A percentile compares a stretch with the other conserved stretches of the same genome.
Evolutionary conservation across 306 rosid genomes (phyloP).

Genomic region (Carpinus fangiana): DNA sequence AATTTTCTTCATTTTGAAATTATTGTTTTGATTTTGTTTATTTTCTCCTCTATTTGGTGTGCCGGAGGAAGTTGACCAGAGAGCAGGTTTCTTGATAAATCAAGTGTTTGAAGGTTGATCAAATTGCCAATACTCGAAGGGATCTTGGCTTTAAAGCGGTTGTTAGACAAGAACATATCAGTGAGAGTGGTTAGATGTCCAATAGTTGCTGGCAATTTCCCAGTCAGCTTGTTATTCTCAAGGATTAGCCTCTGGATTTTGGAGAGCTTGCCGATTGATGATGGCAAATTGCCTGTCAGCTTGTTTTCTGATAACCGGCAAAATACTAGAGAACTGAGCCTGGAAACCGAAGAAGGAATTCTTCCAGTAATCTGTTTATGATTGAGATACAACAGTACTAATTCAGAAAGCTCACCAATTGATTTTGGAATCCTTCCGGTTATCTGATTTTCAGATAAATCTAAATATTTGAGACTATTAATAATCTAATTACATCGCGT

Average conservation of each 20-base stretch:
- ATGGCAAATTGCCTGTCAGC: slow-evolving; percentile 44
- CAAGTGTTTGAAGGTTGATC: slow-evolving; percentile 41
- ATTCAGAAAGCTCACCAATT: slow-evolving; percentile 46
- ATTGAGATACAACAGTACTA: slow-evolving; percentile 45
- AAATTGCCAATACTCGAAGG: slow-evolving; percentile 55
- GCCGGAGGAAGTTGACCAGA: slow-evolving; percentile 43
- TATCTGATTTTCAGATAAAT: slow-evolving; percentile 52
- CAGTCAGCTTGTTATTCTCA: slow-evolving; percentile 50
- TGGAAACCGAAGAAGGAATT: slow-evolving; percentile 54
- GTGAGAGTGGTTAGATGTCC: slow-evolving; percentile 45
- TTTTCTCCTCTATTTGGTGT: no score
- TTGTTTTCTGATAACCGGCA: slow-evolving; percentile 51
- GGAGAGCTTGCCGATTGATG: slow-evolving; percentile 54
- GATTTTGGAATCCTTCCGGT: slow-evolving; percentile 52
- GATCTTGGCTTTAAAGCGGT: slow-evolving; percentile 46
- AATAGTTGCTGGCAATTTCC: slow-evolving; percentile 51
- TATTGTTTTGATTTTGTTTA: no score
- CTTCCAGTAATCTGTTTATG: slow-evolving; percentile 45
- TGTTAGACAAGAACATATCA: slow-evolving; percentile 52
- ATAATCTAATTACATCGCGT: background rate
- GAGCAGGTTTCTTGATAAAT: slow-evolving; percentile 42
- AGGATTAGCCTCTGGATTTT: slow-evolving; percentile 47
- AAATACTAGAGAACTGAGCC: slow-evolving; percentile 45
- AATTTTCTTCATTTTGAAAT: background rate
- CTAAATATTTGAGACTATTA: slow-evolving; percentile 44